Evolutionary conservation across 768 basidiomycete species (phyloP).

Genomic region (Mycena rebaudengoi): DNA sequence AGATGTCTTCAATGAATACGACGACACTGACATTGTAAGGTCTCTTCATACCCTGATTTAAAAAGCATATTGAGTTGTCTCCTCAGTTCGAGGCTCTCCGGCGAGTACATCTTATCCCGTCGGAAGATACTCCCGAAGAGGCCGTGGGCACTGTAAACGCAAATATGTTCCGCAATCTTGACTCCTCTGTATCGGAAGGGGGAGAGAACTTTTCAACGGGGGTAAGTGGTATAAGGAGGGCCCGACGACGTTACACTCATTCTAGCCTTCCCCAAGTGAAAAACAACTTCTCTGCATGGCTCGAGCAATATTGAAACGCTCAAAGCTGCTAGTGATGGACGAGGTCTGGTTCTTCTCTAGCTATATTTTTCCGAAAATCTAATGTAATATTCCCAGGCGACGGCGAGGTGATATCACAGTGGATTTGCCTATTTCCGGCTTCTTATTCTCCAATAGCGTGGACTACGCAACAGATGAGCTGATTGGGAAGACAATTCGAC

Average conservation of each 20-base stretch:
- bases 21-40: slow-evolving; percentile 72
- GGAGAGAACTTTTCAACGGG: slow-evolving; percentile 83
- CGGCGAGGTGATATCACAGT: slow-evolving; percentile 66
- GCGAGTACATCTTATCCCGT: slow-evolving; percentile 79
- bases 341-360: slow-evolving; percentile 54
- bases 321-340: slow-evolving; percentile 83
- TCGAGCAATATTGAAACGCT: slow-evolving; percentile 78
- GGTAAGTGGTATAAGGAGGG: slow-evolving; percentile 44
- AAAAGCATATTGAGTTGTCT: neutral
- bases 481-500: no score
- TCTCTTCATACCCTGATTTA: no score
- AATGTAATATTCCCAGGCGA: slow-evolving; percentile 54
- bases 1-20: slow-evolving; percentile 78
- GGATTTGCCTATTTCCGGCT: neutral
- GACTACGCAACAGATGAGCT: slow-evolving; percentile 72
- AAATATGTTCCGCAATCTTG: slow-evolving; percentile 77
- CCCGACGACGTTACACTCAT: no score
- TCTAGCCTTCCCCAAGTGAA: slow-evolving; percentile 50
- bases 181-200: slow-evolving; percentile 71
- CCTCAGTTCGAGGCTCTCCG: slow-evolving; percentile 79
- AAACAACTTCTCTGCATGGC: slow-evolving; percentile 90
- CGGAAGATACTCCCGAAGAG: slow-evolving; percentile 55
- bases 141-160: no score
- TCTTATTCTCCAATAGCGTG: neutral
- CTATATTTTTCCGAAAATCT: neutral